Conservation (phyloP, 2,329 filamentous ascomycete species). For the Trichoderma sp. region DNA sequence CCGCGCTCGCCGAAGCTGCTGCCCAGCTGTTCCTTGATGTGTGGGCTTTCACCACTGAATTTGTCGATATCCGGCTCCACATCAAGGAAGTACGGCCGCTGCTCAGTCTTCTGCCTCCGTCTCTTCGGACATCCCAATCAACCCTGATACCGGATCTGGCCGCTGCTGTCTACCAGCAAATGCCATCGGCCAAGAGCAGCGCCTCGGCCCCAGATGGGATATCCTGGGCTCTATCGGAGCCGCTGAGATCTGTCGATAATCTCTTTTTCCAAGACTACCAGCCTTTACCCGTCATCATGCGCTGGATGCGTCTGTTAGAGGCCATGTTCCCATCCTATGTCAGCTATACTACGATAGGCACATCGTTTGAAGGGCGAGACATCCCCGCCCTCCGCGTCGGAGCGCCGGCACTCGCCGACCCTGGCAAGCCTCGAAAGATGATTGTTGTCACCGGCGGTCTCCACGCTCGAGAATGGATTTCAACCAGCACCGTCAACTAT, state of each 20-base stretch:
- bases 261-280: conserved; percentile 94
- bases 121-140: conserved; percentile 67
- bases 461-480: conserved; percentile 97
- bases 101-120: conserved; percentile 71
- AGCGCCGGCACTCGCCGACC: conserved; percentile 44
- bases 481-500: conserved; percentile 85
- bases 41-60: conserved; percentile 79
- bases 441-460: conserved; percentile 79
- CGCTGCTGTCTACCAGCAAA: conserved; percentile 63
- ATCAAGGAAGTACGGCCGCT: conserved; percentile 75
- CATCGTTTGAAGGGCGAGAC: conserved; percentile 81
- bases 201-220: conserved; percentile 27
- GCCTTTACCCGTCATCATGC: conserved; percentile 73
- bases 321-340: conserved; percentile 87
- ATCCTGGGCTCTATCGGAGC: conserved; percentile 30
- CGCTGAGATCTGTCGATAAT: conserved; percentile 52
- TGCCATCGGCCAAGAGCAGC: conserved; percentile 27
- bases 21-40: conserved; percentile 80
- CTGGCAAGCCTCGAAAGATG: conserved; percentile 60
- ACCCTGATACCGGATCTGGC: conserved; percentile 78
- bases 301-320: conserved; percentile 86
- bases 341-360: conserved; percentile 70
- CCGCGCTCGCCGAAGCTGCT: conserved; percentile 67
- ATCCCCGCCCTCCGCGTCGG: conserved; percentile 81
- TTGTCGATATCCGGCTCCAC: conserved; percentile 79